Conservation (phyloP, 106 monocot species). For the Acorus calamus region DNA sequence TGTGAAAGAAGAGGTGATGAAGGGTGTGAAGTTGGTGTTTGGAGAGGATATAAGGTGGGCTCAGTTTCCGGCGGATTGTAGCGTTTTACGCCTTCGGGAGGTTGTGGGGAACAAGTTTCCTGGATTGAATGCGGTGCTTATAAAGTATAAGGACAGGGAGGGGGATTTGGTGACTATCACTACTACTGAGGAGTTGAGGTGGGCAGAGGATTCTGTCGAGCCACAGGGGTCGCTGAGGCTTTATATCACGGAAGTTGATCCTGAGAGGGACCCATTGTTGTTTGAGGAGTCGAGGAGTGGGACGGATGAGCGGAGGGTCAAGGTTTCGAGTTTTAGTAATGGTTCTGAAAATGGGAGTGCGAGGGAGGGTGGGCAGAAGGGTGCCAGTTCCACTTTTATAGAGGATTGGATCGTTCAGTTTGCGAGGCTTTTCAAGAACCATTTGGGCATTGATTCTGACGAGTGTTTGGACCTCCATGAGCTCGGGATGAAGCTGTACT, state of each 20-base stretch:
- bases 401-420: slow-evolving; percentile 88
- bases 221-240: slow-evolving; percentile 57
- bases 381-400: slow-evolving; percentile 17
- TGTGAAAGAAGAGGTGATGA: slow-evolving; percentile 33
- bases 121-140: slow-evolving; percentile 49
- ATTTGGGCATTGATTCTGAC: slow-evolving; percentile 78
- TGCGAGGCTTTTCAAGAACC: slow-evolving; percentile 70
- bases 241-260: slow-evolving; percentile 56
- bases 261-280: slow-evolving; percentile 59
- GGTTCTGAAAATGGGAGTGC: slow-evolving; percentile 31
- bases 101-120: slow-evolving; percentile 57
- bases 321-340: background rate
- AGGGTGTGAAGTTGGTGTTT: slow-evolving; percentile 53
- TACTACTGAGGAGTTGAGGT: slow-evolving; percentile 66
- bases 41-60: slow-evolving; percentile 92
- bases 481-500: slow-evolving; percentile 82
- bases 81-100: slow-evolving; percentile 51
- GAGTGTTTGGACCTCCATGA: slow-evolving; percentile 70
- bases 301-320: slow-evolving; percentile 10
- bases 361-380: slow-evolving; percentile 17
- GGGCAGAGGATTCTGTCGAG: slow-evolving; percentile 62
- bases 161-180: slow-evolving; percentile 94
- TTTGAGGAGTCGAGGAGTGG: slow-evolving; percentile 30
- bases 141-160: slow-evolving; percentile 85
- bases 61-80: slow-evolving; percentile 46